Evolutionary conservation across 352 stramenopile species (phyloP), one percentile per base, ranked within the genome.

Genomic region (Globisporangium irregulare): DNA sequence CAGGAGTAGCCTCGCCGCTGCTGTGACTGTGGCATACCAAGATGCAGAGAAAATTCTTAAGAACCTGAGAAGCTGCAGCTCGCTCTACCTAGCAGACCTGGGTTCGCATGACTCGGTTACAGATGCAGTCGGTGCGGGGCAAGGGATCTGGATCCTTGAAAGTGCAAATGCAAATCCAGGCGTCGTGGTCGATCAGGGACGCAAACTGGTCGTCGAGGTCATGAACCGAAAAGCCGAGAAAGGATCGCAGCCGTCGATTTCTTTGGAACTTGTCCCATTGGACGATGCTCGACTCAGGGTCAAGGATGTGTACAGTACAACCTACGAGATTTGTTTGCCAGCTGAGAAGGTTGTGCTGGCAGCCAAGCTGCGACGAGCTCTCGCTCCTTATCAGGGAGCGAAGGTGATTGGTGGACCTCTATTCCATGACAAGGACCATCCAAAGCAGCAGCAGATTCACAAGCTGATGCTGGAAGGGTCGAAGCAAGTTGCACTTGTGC

Each of bases 261-360:
- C 72, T 18, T 38, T 87, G 4, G 79, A 83, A 25, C 59, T 91
- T 12, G 36, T 79, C 2, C 74, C 82, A 6, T 69, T 89, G 6
- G 73, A 83, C 9, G 81, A 93, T 38, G 64, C 84, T 15, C 75
- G 75, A 14, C 56, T 93, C 8, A 77, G 67, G 59, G 69, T 81
- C 14, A 67, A 69, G 7, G 81, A 86, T 54, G 48, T 62, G 0
- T 50, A 72, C 6, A 74, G 76, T 1, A 73, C 59, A 12, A 34
- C 59, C 2, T 74, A 80, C 53, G 79, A 93, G 0, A 29, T 93
- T 3, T 79, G 75, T 38, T 68, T 93, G 1, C 71, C 76, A 6
- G 80, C 85, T 1, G 63, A 73, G 8, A 66, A 72, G 34, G 74
- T 90, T 24, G 54, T 85, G 22, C 59, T 74, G 6, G 82, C 89